phyloP scores from a whole-genome alignment of 495 filamentous ascomycete species.

The Daldinia decipiens region DNA sequence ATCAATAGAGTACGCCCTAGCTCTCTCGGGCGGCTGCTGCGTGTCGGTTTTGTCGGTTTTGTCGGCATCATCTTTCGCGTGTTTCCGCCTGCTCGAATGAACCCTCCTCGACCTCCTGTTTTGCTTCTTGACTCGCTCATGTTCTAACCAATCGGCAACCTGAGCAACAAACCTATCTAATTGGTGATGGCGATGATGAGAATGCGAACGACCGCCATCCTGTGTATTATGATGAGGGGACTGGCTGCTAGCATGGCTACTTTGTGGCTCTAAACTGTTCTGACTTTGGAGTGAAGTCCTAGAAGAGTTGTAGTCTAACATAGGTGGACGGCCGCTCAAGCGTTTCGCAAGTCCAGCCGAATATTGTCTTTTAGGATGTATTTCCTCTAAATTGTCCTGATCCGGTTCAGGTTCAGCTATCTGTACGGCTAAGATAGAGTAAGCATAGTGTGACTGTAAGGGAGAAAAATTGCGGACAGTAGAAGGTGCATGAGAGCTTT shows the following conservation, averaged over 20 bases:
- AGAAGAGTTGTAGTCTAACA: constrained; percentile 48
- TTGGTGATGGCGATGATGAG: constrained; percentile 49
- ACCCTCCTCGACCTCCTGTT: constrained; percentile 58
- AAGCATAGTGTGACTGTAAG: constrained; percentile 20
- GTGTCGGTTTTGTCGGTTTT: constrained; percentile 28
- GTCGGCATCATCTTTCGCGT: constrained; percentile 35
- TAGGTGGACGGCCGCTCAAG: constrained; percentile 54
- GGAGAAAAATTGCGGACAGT: neutral
- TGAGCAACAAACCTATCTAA: constrained; percentile 70
- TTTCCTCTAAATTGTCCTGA: constrained; percentile 49
- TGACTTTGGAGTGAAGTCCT: constrained; percentile 54
- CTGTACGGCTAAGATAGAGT: constrained; percentile 55
- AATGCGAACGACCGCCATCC: constrained; percentile 27
- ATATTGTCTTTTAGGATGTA: constrained; percentile 55
- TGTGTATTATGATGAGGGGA: constrained; percentile 45
- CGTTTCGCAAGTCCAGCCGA: constrained; percentile 53
- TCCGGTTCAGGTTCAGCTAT: constrained; percentile 58
- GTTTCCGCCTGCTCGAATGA: constrained; percentile 45
- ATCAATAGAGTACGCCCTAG: constrained; percentile 54
- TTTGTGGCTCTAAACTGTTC: constrained; percentile 45
- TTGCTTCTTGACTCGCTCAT: constrained; percentile 74
- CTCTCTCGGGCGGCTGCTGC: constrained; percentile 26
- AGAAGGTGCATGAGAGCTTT: neutral
- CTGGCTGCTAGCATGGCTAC: constrained; percentile 42
- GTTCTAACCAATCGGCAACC: constrained; percentile 81